These are phyloP conservation scores for Sporothrix dimorphospora DNA, from an alignment of 2,329 filamentous ascomycete species.

Conservation along the genomic window DNA sequence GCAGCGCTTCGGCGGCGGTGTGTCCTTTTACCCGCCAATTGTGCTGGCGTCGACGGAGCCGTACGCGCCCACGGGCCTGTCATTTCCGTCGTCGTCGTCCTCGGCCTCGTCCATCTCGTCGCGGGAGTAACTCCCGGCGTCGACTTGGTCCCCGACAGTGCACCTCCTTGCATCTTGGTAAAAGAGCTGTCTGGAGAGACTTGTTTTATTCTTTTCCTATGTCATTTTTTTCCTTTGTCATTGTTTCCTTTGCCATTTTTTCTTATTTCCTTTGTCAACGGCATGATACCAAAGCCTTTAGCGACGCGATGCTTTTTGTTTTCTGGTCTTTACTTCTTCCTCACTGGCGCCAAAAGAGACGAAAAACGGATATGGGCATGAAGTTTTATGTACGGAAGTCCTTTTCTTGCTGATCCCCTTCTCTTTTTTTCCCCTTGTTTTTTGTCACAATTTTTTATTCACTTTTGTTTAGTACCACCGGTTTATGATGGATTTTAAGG, in stretches of 20 bases:
- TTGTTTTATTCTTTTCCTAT: background rate
- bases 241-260: background rate
- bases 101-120: constrained; percentile 32
- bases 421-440: background rate
- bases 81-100: constrained; percentile 30
- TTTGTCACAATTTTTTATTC: background rate
- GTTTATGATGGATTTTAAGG: background rate
- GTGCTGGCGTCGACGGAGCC: constrained; percentile 31
- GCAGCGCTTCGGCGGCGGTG: constrained; percentile 17
- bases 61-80: constrained; percentile 30
- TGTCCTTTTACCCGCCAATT: constrained; percentile 30
- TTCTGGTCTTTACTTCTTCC: background rate
- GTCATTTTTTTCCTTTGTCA: background rate
- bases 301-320: background rate
- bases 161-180: background rate
- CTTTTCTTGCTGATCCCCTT: background rate
- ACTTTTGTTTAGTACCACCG: background rate
- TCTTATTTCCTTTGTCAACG: background rate
- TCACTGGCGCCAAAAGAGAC: background rate
- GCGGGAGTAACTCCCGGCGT: background rate
- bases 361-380: background rate
- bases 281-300: constrained; percentile 15
- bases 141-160: background rate
- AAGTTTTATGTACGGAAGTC: background rate
- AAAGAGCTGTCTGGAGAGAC: background rate